Evolutionary conservation across 441 rosid species (phyloP), one percentile per base, ranked within the genome.

Genomic region (Isatis lusitanica): DNA sequence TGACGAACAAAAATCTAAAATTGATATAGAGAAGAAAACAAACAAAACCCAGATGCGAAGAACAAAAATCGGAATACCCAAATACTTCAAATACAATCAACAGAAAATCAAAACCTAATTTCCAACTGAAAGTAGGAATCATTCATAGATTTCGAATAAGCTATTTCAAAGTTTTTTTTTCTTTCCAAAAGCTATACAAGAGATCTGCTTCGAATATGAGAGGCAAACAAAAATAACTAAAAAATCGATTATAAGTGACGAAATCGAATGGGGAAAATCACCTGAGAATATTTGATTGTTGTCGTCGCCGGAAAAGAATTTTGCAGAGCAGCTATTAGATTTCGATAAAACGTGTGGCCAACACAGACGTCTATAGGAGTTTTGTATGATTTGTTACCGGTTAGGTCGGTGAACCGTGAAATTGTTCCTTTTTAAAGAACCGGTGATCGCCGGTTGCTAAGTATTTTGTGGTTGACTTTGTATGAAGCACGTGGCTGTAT

Each of bases 321-420:
- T 43, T 35, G 69, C 57, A 68, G 74, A 75, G 74, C 33, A 31
- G 74, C 35, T 66, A 47, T 55, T 21, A 13, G 39, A 33, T 51
- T 65, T 63, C 2, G 77, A 64, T 17, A 36, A 61, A 75, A 63
- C 75, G 75, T 64, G 79, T 76, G 79, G 79, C 46, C 33, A 70
- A 57, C 79, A 76, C 79, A 76, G 71, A 70, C 67, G 67, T 47
- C 46, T 36, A 16, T 61, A 31, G 2, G 66, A 75, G 50, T 42
- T 52, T 21, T 75, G 24, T 12, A 33, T 18, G 35, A 68, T 56
- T 56, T 9, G 21, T 47, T 30, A 76, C 79, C 67, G 75, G 71
- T 36, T 70, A 28, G 7, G 15, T 39, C 66, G 67, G 75, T 70
- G 15, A 68, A 43, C 12, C 1, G 26, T 24, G 16, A 11, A 15